phyloP scores from a whole-genome alignment of 257 asterid species.

The Rauvolfia tetraphylla region DNA sequence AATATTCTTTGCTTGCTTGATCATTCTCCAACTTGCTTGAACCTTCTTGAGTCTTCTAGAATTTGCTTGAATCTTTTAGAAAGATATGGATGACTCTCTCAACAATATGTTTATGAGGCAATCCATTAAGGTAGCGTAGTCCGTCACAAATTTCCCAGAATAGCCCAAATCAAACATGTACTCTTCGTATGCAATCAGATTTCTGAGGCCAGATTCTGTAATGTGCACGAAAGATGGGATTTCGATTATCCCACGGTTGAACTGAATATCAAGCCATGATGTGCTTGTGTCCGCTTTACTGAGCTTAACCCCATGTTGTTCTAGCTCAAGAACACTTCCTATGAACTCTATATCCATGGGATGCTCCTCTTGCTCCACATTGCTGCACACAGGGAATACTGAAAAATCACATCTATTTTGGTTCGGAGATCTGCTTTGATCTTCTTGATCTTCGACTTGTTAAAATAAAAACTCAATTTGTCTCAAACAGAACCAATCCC shows the following conservation, averaged over 20 bases:
- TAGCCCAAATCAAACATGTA: neutral
- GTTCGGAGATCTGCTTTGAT: neutral
- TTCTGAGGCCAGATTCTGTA: neutral
- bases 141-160: neutral
- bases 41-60: no score
- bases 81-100: no score
- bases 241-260: neutral
- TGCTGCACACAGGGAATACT: fast-evolving
- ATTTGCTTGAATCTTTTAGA: no score
- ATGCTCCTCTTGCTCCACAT: neutral
- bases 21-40: no score
- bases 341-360: neutral
- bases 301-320: neutral
- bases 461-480: no score
- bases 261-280: neutral
- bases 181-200: neutral
- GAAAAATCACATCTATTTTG: neutral
- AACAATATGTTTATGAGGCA: neutral
- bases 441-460: neutral
- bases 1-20: no score
- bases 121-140: neutral
- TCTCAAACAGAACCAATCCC: no score
- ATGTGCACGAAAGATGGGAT: neutral
- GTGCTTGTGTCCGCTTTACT: fast-evolving
- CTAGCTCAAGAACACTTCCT: neutral